phyloP scores from a whole-genome alignment of 176 grass and related monocot genomes.

The Eragrostis curvula region DNA sequence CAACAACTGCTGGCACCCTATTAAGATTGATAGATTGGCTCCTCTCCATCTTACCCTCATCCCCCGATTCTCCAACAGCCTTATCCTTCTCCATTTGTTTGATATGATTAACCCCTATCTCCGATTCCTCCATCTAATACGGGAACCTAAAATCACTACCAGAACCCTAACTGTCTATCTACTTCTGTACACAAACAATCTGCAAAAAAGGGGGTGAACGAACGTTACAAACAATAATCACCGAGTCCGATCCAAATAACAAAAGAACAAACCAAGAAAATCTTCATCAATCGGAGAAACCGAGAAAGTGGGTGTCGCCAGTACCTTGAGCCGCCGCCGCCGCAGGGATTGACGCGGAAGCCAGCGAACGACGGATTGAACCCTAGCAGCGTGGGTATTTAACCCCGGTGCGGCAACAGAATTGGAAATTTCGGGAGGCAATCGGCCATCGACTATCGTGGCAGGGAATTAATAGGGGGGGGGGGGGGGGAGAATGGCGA shows the following conservation, averaged over 20 bases:
- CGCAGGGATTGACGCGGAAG: constrained; percentile 7
- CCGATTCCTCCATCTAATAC: constrained; percentile 32
- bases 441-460: constrained; percentile 4
- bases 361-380: constrained; percentile 4
- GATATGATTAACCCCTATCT: not conserved
- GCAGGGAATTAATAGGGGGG: constrained; percentile 47
- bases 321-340: constrained; percentile 28
- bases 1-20: constrained; percentile 36
- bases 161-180: constrained; percentile 33
- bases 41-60: constrained; percentile 34
- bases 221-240: constrained; percentile 24
- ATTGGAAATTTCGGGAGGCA: constrained; percentile 18
- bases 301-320: not conserved
- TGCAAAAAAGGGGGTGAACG: not conserved
- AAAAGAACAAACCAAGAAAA: not conserved
- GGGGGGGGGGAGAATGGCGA: constrained; percentile 25
- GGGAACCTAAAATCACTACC: constrained; percentile 4
- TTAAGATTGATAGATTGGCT: constrained; percentile 64
- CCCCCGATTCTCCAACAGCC: constrained; percentile 8
- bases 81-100: constrained; percentile 25
- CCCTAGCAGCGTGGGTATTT: constrained; percentile 29
- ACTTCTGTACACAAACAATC: constrained; percentile 20
- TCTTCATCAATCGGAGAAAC: not conserved
- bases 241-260: constrained; percentile 29
- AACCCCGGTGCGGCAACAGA: not conserved